A percentile compares a stretch with the other conserved stretches of the same genome.
Evolutionary conservation across 75 land plant genomes (phyloP).

Genomic region (Sequoia sempervirens): DNA sequence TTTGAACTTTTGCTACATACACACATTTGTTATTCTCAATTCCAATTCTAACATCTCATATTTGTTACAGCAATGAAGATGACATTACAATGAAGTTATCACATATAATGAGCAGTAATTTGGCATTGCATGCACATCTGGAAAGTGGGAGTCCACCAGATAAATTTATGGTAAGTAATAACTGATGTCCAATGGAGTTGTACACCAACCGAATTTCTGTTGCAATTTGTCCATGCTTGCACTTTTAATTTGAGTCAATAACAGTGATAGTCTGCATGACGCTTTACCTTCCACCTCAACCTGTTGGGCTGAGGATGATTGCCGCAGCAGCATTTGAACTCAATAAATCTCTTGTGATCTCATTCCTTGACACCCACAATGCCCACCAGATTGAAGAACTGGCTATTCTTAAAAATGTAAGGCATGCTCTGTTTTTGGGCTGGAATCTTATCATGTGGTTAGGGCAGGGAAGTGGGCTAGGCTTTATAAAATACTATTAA

Average conservation of each 20-base stretch:
- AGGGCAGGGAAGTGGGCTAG: no score
- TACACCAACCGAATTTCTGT: neutral
- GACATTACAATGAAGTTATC: conserved; percentile 60
- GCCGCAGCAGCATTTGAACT: no score
- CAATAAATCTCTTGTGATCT: no score
- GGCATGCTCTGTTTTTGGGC: no score
- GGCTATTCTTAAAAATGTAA: no score
- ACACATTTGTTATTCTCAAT: neutral
- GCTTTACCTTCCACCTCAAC: neutral
- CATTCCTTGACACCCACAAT: no score
- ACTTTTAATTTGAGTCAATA: neutral
- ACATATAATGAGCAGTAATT: conserved; percentile 57
- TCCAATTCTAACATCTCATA: neutral
- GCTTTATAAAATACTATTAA: no score
- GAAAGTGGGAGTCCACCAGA: conserved; percentile 23
- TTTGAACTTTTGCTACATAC: neutral
- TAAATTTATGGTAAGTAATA: conserved; percentile 54
- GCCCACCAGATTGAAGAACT: no score
- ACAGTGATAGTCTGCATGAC: neutral
- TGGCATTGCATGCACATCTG: conserved; percentile 48
- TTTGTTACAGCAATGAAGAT: conserved; percentile 82
- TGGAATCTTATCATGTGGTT: no score
- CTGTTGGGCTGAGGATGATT: no score
- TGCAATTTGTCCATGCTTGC: neutral
- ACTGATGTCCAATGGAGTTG: neutral